A percentile compares a stretch with the other conserved stretches of the same genome.
phyloP scores from a whole-genome alignment of 805 yeast genomes.

The Diddensiella caesifluorescens region DNA sequence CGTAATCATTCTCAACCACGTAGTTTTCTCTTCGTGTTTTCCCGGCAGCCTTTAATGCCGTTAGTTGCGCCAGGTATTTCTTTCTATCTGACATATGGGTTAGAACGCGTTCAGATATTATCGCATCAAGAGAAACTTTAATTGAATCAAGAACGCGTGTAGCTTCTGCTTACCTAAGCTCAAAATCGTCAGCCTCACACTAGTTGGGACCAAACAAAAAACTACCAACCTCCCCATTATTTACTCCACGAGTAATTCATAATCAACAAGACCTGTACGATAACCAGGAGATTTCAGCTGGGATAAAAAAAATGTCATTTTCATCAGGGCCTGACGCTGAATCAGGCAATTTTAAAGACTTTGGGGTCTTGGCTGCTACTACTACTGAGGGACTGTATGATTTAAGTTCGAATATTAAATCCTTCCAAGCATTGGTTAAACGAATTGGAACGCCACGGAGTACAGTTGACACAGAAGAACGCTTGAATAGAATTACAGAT shows the following conservation, averaged over 20 bases:
- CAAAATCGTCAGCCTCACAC: no score
- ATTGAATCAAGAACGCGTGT: no score
- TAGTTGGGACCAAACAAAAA: no score
- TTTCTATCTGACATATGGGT: constrained; percentile 6
- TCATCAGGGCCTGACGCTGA: no score
- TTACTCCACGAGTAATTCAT: no score
- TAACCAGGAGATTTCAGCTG: no score
- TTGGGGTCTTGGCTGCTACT: constrained; percentile 13
- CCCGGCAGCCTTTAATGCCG: constrained; percentile 12
- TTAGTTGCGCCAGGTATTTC: constrained; percentile 10
- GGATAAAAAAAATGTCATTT: no score
- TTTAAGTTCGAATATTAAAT: constrained; percentile 14
- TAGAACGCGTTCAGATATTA: no score
- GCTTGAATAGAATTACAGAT: constrained; percentile 15
- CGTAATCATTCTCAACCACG: constrained; percentile 46
- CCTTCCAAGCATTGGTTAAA: constrained; percentile 12
- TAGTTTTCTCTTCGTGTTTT: constrained; percentile 35
- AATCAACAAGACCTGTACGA: no score
- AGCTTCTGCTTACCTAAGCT: no score
- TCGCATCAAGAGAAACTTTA: no score
- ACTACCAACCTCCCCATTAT: no score
- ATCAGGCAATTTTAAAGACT: constrained; percentile 9
- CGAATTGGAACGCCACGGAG: constrained; percentile 3
- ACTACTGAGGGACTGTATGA: constrained; percentile 18
- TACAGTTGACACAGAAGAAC: constrained; percentile 2